Evolutionary conservation across 2,329 filamentous ascomycete species (phyloP), one percentile per base, ranked within the genome.

Genomic region (Rasamsonia emersonii): DNA sequence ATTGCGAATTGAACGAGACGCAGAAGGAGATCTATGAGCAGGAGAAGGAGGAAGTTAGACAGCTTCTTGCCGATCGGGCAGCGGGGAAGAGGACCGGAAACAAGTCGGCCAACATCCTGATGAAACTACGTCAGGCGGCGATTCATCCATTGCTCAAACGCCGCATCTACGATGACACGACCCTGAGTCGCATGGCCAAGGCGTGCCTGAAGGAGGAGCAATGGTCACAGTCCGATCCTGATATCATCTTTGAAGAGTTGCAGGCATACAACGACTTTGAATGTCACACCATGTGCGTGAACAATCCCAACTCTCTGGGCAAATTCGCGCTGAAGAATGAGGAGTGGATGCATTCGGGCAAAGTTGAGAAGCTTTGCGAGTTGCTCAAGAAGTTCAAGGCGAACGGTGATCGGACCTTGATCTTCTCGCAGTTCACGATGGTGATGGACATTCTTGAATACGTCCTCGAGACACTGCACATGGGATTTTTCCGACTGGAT

Each of bases 401-500:
- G 38, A 86, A 86, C 32, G 89, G 88, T 3, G 88, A 95, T 54
- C 79, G 89, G 3, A 79, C 84, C 1, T 71, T 98, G 2, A 77
- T 98, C 15, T 98, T 98, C 62, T 93, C 82, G 27, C 86, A 94
- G 47, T 98, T 96, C 57, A 85, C 85, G 5, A 80, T 85, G 43
- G 80, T 94, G 33, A 82, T 96, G 59, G 83, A 95, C 56, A 86
- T 98, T 35, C 69, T 98, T 1, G 80, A 86, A 42, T 77, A 84
- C 46, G 85, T 93, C 0, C 69, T 98, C 7, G 75, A 82, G 29
- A 76, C 76, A 0, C 68, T 83, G 10, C 68, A 70, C 17, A 80
- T 96, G 38, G 68, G 73, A 5, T 93, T 86, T 56, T 82, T 85
- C 44, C 78, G 88, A n/a, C 71, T 98, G 9, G 86, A 93, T 50